Evolutionary conservation across 331 rosid species (phyloP).

Genomic region (Spiraea crenata): DNA sequence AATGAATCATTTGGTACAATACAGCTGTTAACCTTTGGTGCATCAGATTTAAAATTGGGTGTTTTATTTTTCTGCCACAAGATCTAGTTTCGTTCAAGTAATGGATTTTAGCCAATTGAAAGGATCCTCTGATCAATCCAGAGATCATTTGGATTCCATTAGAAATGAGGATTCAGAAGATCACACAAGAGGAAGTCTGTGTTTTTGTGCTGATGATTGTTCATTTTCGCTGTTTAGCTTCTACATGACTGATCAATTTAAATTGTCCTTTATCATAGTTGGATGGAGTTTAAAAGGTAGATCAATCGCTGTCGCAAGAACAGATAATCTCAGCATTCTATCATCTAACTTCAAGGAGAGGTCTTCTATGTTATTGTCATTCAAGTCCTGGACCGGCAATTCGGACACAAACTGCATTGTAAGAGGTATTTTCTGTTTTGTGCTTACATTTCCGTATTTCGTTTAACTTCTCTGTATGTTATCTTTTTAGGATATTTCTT

Average conservation of each 20-base stretch:
- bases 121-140: too few species aligned
- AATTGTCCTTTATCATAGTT: conserved; percentile 42
- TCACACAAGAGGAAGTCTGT: too few species aligned
- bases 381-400: conserved; percentile 44
- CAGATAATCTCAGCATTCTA: conserved; percentile 55
- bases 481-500: background rate
- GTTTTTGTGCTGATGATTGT: background rate
- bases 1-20: background rate
- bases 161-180: too few species aligned
- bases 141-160: too few species aligned
- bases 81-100: too few species aligned
- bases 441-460: background rate
- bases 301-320: conserved; percentile 72
- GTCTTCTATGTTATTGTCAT: conserved; percentile 47
- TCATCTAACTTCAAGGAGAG: conserved; percentile 61
- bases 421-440: conserved; percentile 50
- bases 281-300: conserved; percentile 72
- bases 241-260: conserved; percentile 22
- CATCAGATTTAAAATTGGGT: background rate
- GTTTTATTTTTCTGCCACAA: background rate
- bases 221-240: background rate
- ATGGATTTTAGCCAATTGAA: too few species aligned
- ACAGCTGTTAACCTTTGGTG: background rate
- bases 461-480: background rate
- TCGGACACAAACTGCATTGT: conserved; percentile 33